These are phyloP conservation scores for Pseudogymnoascus sp. DNA, from an alignment of 2,329 filamentous ascomycete species.

Conservation along the genomic window DNA sequence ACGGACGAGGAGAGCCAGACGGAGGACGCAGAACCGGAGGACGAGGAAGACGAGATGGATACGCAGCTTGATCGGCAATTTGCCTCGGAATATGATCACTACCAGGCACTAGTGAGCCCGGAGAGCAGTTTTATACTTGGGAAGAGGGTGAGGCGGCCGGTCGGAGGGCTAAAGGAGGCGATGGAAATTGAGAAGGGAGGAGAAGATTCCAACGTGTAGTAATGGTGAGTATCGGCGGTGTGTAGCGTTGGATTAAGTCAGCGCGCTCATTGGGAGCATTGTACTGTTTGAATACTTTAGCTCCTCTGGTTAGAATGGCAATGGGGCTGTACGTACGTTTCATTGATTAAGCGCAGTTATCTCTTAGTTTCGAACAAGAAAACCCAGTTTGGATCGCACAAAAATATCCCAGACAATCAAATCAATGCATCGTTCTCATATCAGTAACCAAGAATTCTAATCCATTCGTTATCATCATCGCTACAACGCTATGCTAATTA, in stretches of 20 bases:
- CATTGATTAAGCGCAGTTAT: not conserved
- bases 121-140: slow-evolving; percentile 18
- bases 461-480: slow-evolving; percentile 4
- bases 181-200: not conserved
- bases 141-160: slow-evolving; percentile 22
- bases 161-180: not conserved
- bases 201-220: not conserved
- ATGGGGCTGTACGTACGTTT: not conserved
- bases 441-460: not conserved
- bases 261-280: not conserved
- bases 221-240: not conserved
- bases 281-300: not conserved
- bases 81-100: slow-evolving; percentile 25
- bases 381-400: not conserved
- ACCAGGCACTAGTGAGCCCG: slow-evolving; percentile 22
- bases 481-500: slow-evolving; percentile 7
- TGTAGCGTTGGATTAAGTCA: not conserved
- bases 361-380: not conserved
- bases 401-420: not conserved
- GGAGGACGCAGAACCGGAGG: slow-evolving; percentile 13
- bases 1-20: slow-evolving; percentile 12
- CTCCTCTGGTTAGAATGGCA: not conserved
- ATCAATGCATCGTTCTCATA: not conserved
- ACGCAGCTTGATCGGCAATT: slow-evolving; percentile 15
- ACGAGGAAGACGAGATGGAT: slow-evolving; percentile 12